These are phyloP conservation scores for Lantana camara DNA, from an alignment of 257 asterid genomes.

Conservation along the genomic window DNA sequence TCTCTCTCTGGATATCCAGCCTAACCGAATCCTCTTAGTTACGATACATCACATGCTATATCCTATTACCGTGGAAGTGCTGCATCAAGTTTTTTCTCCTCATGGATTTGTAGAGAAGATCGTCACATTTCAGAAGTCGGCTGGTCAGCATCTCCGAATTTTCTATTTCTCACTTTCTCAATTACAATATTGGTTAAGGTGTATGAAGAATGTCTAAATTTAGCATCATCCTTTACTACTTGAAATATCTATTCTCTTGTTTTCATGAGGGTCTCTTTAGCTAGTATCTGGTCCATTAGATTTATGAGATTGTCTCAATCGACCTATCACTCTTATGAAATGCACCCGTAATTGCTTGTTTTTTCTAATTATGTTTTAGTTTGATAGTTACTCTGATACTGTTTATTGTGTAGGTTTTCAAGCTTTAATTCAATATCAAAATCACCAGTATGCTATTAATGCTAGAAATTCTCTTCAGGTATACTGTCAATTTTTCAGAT, in stretches of 20 bases:
- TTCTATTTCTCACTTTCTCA: slow-evolving; percentile 52
- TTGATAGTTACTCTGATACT: slow-evolving; percentile 30
- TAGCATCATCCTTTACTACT: slow-evolving; percentile 27
- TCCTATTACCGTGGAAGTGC: slow-evolving; percentile 99
- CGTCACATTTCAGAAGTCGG: slow-evolving; percentile 99
- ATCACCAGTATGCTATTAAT: slow-evolving; percentile 72
- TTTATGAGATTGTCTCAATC: slow-evolving; percentile 25
- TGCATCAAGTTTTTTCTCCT: slow-evolving; percentile 99
- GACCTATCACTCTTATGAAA: slow-evolving; percentile 19
- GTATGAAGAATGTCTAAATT: slow-evolving; percentile 29
- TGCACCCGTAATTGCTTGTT: slow-evolving; percentile 13
- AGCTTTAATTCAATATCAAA: slow-evolving; percentile 87
- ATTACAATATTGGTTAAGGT: slow-evolving; percentile 39
- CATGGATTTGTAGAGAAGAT: slow-evolving; percentile 99
- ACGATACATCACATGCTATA: slow-evolving; percentile 99
- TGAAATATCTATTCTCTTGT: slow-evolving; percentile 23
- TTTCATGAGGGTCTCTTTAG: slow-evolving; percentile 13
- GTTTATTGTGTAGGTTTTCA: slow-evolving; percentile 76
- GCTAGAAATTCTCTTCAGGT: slow-evolving; percentile 96
- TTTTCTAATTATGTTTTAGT: slow-evolving; percentile 15
- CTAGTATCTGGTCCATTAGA: slow-evolving; percentile 22
- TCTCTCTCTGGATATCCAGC: slow-evolving; percentile 86
- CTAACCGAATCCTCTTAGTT: slow-evolving; percentile 98
- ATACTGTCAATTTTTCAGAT: slow-evolving; percentile 8
- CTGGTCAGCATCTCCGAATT: slow-evolving; percentile 96